A percentile compares a stretch with the other conserved stretches of the same genome.
Conservation (phyloP, 176 grass and related monocot species). For the Neostapfia colusana region DNA sequence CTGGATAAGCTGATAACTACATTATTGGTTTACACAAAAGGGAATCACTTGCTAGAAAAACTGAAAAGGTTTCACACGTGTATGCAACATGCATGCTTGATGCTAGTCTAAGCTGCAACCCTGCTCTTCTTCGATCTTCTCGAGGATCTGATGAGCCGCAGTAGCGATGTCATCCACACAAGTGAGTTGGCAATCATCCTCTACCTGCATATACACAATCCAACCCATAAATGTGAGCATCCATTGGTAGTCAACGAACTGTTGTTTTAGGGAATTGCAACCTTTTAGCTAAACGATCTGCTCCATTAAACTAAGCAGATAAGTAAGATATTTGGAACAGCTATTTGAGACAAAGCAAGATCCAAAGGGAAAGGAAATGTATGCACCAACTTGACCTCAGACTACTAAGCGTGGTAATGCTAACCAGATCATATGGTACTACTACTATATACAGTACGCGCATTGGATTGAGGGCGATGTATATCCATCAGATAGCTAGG, state of each 20-base stretch:
- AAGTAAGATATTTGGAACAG: slow-evolving; percentile 32
- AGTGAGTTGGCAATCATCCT: slow-evolving; percentile 68
- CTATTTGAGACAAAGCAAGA: slow-evolving; percentile 35
- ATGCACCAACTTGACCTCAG: slow-evolving; percentile 31
- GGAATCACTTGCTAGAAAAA: slow-evolving; percentile 26
- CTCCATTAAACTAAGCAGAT: slow-evolving; percentile 32
- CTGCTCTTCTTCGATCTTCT: slow-evolving; percentile 60
- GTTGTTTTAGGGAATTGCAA: slow-evolving; percentile 3
- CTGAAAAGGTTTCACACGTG: neutral
- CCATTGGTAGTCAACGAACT: neutral
- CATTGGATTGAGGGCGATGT: slow-evolving; percentile 32
- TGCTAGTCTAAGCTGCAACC: slow-evolving; percentile 31
- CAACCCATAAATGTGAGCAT: neutral
- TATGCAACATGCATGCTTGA: neutral
- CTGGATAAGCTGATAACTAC: slow-evolving; percentile 15
- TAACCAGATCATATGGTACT: slow-evolving; percentile 29
- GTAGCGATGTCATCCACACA: slow-evolving; percentile 80
- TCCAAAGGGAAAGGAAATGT: slow-evolving; percentile 42
- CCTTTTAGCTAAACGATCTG: slow-evolving; percentile 29
- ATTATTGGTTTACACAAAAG: slow-evolving; percentile 49
- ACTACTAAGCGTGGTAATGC: slow-evolving; percentile 33
- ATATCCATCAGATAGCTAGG: slow-evolving; percentile 11
- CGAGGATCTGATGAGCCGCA: slow-evolving; percentile 61
- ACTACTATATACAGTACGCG: neutral
- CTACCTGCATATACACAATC: slow-evolving; percentile 49